These are phyloP conservation scores for Tarenaya hassleriana DNA, from an alignment of 345 rosid genomes.

Conservation along the genomic window DNA sequence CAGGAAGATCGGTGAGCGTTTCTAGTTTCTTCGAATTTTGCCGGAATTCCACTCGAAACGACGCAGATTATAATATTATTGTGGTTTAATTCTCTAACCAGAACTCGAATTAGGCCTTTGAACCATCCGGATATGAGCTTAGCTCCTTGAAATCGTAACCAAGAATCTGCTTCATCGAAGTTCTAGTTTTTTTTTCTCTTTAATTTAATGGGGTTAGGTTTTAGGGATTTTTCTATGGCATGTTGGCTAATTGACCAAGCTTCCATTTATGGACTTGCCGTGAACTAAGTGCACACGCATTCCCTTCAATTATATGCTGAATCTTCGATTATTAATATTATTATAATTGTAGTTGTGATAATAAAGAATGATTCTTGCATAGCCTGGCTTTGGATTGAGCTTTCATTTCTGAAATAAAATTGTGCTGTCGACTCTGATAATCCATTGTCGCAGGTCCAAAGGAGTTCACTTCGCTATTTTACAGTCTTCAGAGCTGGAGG, in stretches of 20 bases:
- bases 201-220: not conserved
- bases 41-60: not conserved
- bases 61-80: not conserved
- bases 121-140: not conserved
- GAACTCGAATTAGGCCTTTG: not conserved
- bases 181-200: conserved; percentile 4
- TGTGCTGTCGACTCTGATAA: not conserved
- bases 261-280: not conserved
- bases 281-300: conserved; percentile 23
- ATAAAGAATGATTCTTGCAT: conserved; percentile 8
- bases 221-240: conserved; percentile 11
- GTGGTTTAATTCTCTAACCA: not conserved
- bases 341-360: conserved; percentile 19
- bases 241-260: not conserved
- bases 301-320: conserved; percentile 8
- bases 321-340: conserved; percentile 11
- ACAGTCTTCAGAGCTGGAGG: conserved; percentile 97
- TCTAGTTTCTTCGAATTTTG: not conserved
- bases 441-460: conserved; percentile 56
- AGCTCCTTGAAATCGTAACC: not conserved
- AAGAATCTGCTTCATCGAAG: not conserved
- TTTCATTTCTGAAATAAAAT: too few species aligned
- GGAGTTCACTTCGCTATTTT: conserved; percentile 73
- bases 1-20: conserved; percentile 61
- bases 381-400: conserved; percentile 17